Evolutionary conservation across 305 asterid genomes (phyloP).

Genomic region (Galium porrigens): DNA sequence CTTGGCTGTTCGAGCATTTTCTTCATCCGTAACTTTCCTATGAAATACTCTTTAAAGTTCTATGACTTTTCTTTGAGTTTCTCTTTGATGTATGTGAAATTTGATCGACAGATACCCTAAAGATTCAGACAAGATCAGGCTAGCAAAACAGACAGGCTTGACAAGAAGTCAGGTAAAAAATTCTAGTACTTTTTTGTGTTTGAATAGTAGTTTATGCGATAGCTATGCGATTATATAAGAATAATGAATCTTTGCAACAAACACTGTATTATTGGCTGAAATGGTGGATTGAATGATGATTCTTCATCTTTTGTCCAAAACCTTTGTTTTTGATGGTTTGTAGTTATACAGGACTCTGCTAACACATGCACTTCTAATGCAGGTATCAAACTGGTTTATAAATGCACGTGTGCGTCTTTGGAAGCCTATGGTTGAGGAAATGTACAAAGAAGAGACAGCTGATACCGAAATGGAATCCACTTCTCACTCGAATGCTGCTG

Average conservation of each 20-base stretch:
- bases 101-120: constrained; percentile 57
- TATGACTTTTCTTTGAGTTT: background rate
- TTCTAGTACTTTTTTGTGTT: background rate
- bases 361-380: background rate
- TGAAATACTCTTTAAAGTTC: background rate
- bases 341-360: background rate
- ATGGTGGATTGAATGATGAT: background rate
- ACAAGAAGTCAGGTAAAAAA: constrained; percentile 75
- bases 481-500: constrained; percentile 42
- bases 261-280: background rate
- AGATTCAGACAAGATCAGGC: constrained; percentile 84
- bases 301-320: too few relatives aligned
- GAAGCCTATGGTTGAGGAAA: constrained; percentile 96
- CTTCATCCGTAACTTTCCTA: constrained; percentile 60
- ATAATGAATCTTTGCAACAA: background rate
- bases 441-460: constrained; percentile 72
- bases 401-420: constrained; percentile 89
- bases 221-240: background rate
- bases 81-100: background rate
- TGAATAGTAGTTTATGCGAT: background rate
- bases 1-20: constrained; percentile 95
- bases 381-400: constrained; percentile 96
- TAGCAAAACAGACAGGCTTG: constrained; percentile 83
- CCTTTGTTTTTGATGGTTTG: too few relatives aligned
- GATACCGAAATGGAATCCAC: constrained; percentile 49